A percentile compares a stretch with the other conserved stretches of the same genome.
Evolutionary conservation across 2,329 filamentous ascomycete species (phyloP).

Genomic region (Periglandula ipomoeae): DNA sequence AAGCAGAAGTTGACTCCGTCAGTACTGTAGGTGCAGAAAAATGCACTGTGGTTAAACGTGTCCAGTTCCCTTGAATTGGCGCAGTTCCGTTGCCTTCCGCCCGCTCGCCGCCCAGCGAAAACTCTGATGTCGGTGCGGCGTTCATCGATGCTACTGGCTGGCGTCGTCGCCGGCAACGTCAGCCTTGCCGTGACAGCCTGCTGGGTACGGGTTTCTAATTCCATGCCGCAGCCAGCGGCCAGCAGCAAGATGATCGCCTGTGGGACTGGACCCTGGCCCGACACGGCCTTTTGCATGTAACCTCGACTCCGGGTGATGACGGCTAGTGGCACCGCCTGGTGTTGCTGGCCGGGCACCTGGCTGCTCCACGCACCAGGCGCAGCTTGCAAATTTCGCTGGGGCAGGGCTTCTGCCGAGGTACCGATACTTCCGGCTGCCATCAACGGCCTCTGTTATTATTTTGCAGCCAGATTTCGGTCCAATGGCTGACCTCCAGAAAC

Average conservation of each 20-base stretch:
- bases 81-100: not conserved
- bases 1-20: not conserved
- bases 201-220: constrained; percentile 3
- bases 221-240: too few relatives aligned
- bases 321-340: too few relatives aligned
- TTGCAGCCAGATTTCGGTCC: too few relatives aligned
- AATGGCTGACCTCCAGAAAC: too few relatives aligned
- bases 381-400: constrained; percentile 1
- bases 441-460: too few relatives aligned
- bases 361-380: not conserved
- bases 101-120: too few relatives aligned
- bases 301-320: not conserved
- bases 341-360: not conserved
- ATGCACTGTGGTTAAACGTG: not conserved
- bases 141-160: too few relatives aligned
- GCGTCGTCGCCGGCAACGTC: not conserved
- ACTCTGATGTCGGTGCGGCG: too few relatives aligned
- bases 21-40: not conserved
- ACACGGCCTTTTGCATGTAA: not conserved
- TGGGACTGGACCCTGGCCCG: constrained; percentile 1
- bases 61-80: too few relatives aligned
- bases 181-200: not conserved
- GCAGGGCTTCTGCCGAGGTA: not conserved
- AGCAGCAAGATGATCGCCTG: not conserved
- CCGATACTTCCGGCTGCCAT: not conserved